Conservation (phyloP, 768 basidiomycete genomes). For the Exsudoporus frostii region DNA sequence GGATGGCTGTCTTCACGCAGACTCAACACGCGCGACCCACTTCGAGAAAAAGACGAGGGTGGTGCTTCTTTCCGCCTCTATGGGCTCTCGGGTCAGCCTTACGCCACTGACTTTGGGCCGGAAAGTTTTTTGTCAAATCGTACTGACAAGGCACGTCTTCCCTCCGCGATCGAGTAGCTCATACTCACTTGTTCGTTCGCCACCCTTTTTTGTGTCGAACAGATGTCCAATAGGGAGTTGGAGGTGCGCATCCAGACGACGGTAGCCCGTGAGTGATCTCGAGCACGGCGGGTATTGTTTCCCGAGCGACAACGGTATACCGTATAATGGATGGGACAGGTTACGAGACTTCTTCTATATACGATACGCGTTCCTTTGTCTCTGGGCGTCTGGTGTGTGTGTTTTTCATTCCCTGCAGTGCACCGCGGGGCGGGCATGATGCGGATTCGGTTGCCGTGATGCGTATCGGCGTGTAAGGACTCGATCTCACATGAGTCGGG, state of each 20-base stretch:
- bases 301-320: too few species aligned
- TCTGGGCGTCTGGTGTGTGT: too few species aligned
- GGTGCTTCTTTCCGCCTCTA: conserved; percentile 41
- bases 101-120: background rate
- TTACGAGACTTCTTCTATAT: too few species aligned
- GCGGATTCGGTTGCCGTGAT: too few species aligned
- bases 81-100: conserved; percentile 23
- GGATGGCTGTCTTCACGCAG: conserved; percentile 18
- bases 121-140: background rate
- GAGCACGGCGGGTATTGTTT: too few species aligned
- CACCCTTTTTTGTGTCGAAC: background rate
- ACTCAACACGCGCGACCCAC: conserved; percentile 43
- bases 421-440: too few species aligned
- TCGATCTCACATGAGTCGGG: too few species aligned
- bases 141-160: conserved; percentile 4
- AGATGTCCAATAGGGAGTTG: background rate
- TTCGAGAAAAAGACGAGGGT: conserved; percentile 33
- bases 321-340: too few species aligned
- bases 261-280: background rate
- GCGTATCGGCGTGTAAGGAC: too few species aligned
- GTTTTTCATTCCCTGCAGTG: too few species aligned
- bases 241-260: conserved; percentile 13
- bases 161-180: background rate
- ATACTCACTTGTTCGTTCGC: background rate
- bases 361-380: too few species aligned